Base-by-base conservation (phyloP, 2,329 filamentous ascomycete species). In the Pseudogymnoascus sp. region DNA sequence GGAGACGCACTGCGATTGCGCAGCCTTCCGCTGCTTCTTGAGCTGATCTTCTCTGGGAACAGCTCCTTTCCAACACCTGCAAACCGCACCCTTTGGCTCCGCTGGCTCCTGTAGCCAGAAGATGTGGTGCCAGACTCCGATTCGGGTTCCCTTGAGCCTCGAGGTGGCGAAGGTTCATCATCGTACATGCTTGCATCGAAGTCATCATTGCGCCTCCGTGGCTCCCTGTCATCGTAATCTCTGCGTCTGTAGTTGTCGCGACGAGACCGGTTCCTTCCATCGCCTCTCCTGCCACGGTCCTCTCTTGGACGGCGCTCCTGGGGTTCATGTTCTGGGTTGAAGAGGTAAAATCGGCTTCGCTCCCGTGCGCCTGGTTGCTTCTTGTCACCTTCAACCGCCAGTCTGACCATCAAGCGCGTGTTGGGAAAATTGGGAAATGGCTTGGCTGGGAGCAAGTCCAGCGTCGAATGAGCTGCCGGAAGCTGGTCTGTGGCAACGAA, bases 271-370 rank as follows among this genome's bases (percentile, higher is more conserved):
- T 74, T 70, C 57, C 76, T 75, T 19, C 74, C 69, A 10, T 73
- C 69, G 34, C 74, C 74, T 62, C 73, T 71, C 13, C 75, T 74
- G 48, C 78, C 74, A 64, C 79, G 75, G 43, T 84, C 81, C 61
- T 83, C 80, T 65, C 80, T 81, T 65, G 87, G 83, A 67, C 86
- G 79, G 62, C 85, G 84, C 77, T 90, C 92, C 69, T 88, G 87
- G 2, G 89, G 92, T 71, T 96, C 93, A 73, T 92, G 86, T 70
- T 96, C 90, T 1, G 93, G 93, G 70, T 98, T 90, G 71, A 95
- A 83, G 37, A 97, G 85, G 74, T 99, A 99, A 78, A 96, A 98
- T 11, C 91, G 85, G 76, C 93, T 98, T 66, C 90, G 84, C 61
- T 89, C 83, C 10, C 91, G 85, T 1, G 95, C 93, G 43, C 90